Percentiles rank a stretch among this genome's conserved stretches.
Evolutionary conservation across 352 stramenopile species (phyloP).

Genomic region (Globisporangium yorkense): DNA sequence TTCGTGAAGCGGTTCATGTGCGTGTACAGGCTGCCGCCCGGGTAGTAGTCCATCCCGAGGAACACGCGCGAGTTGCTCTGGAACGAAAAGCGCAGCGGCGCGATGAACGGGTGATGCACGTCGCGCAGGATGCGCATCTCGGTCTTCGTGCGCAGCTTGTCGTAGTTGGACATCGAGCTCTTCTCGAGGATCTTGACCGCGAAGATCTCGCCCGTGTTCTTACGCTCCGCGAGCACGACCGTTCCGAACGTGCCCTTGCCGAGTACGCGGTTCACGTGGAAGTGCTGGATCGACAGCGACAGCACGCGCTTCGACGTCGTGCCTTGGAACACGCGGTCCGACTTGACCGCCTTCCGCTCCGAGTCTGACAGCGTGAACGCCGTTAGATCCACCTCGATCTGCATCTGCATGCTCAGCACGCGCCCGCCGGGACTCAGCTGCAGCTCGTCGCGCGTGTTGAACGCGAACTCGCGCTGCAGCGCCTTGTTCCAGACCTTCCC

Average conservation of each 20-base stretch:
- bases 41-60: conserved; percentile 84
- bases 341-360: conserved; percentile 61
- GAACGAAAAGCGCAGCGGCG: conserved; percentile 84
- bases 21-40: conserved; percentile 81
- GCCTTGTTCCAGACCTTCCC: conserved; percentile 81
- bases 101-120: conserved; percentile 92
- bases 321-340: conserved; percentile 57
- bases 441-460: conserved; percentile 80
- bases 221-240: conserved; percentile 77
- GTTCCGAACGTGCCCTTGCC: conserved; percentile 95
- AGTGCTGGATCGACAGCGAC: conserved; percentile 90
- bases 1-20: conserved; percentile 91
- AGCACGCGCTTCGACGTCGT: conserved; percentile 80
- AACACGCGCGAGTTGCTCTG: conserved; percentile 79
- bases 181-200: conserved; percentile 93
- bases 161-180: conserved; percentile 87
- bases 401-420: conserved; percentile 74
- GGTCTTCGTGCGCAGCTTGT: conserved; percentile 91
- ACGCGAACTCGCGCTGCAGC: conserved; percentile 71
- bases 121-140: conserved; percentile 89
- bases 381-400: conserved; percentile 78
- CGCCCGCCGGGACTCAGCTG: conserved; percentile 69
- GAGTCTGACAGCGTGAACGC: conserved; percentile 76
- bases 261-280: conserved; percentile 92
- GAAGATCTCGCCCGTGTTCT: conserved; percentile 86